Base-by-base conservation (phyloP, 352 stramenopile genomes). In the Phytopythium delawarense region DNA sequence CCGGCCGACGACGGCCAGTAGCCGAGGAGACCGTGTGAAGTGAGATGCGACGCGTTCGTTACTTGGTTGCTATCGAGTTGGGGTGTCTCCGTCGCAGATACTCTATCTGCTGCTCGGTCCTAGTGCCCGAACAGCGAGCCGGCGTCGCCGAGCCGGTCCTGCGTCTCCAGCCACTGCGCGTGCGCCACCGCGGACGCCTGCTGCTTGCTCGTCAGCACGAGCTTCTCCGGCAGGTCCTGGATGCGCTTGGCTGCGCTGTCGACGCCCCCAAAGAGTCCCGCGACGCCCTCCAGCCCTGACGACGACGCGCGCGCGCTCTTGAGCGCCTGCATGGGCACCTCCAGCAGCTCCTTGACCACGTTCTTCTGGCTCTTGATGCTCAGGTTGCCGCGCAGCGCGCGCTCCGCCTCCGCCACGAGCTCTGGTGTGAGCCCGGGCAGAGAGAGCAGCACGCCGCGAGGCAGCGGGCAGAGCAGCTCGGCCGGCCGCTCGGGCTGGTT, bases 301-400 rank as follows among this genome's bases (percentile, higher is more conserved):
- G 62, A 64, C 4, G 70, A 66, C 20, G 69, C 71, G 20, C 74
- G 59, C 1, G 74, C 61, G 57, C 79, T 74, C 50, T 81, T 74
- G 4, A 67, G 61, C 44, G 78, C 77, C 35, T 89, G 63, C 58
- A 91, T 81, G 7, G 81, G 81, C 49, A 72, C 74, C 58, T 93
- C 84, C 9, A 93, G 55, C 11, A 93, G 68, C 66, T 93, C 84
- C 61, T 91, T 93, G 63, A 93, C 76, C 11, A 78, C 77, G 58
- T 91, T 93, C 70, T 93, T 93, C 61, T 93, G 84, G 23, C 78
- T 88, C 62, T 93, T 93, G 46, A 86, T 73, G 45, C 84, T 93
- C 63, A 88, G 80, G 45, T 91, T 90, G 59, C 85, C 72, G 30
- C 84, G 79, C 52, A 93, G 52, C 21, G 84, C 64, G 25, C 57